Evolutionary conservation across 108 stramenopile genomes (phyloP).

Genomic region (Skeletonema potamos): DNA sequence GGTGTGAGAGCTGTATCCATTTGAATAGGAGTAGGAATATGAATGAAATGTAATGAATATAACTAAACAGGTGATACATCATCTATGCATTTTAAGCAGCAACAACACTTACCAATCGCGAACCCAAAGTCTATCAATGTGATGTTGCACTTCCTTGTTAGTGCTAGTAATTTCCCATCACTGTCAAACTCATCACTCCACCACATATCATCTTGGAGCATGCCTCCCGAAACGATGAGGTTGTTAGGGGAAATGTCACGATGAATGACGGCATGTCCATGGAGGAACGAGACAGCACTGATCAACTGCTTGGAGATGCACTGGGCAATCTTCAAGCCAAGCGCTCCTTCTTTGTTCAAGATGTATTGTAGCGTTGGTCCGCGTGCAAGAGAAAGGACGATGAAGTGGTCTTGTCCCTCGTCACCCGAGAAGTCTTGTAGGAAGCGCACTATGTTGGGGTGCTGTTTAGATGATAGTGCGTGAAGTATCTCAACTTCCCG

Average conservation of each 20-base stretch:
- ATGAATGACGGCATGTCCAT: slow-evolving; percentile 83
- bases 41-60: too few relatives aligned
- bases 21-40: too few relatives aligned
- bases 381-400: slow-evolving; percentile 37
- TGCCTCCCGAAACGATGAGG: slow-evolving; percentile 34
- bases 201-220: slow-evolving; percentile 45
- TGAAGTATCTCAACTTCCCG: slow-evolving; percentile 75
- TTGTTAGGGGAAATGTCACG: slow-evolving; percentile 86
- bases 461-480: slow-evolving; percentile 53
- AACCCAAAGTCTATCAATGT: slow-evolving; percentile 89
- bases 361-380: slow-evolving; percentile 78
- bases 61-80: too few relatives aligned
- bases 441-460: slow-evolving; percentile 82
- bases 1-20: background rate
- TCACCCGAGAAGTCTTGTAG: slow-evolving; percentile 56
- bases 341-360: slow-evolving; percentile 67
- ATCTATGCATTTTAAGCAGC: too few relatives aligned
- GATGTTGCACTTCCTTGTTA: slow-evolving; percentile 54
- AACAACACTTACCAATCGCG: slow-evolving; percentile 37
- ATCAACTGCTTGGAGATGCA: slow-evolving; percentile 74
- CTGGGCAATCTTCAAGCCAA: slow-evolving; percentile 72
- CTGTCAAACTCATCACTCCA: slow-evolving; percentile 72
- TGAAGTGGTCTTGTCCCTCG: background rate
- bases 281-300: slow-evolving; percentile 72
- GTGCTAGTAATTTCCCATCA: slow-evolving; percentile 44